Evolutionary conservation across 2,329 filamentous ascomycete genomes (phyloP).

Genomic region (Xylaria multiplex): DNA sequence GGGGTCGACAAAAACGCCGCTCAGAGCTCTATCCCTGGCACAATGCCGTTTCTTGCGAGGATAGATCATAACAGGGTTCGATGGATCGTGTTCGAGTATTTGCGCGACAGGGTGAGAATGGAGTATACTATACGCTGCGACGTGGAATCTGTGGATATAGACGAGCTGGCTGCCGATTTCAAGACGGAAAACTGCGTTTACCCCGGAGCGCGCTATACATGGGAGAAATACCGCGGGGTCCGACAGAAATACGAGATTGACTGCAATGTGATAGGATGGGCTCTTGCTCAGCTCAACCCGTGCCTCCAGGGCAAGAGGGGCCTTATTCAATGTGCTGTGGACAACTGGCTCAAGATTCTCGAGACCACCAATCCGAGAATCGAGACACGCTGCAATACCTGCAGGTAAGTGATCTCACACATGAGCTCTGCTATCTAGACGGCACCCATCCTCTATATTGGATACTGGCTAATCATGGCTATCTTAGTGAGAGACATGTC

Average conservation of each 20-base stretch:
- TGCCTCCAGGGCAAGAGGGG: slow-evolving; percentile 92
- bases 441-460: not conserved
- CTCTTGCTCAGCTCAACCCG: slow-evolving; percentile 90
- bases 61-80: slow-evolving; percentile 97
- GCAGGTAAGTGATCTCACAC: not conserved
- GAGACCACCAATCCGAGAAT: not conserved
- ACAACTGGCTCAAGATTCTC: slow-evolving; percentile 77
- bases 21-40: slow-evolving; percentile 95
- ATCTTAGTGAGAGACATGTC: not conserved
- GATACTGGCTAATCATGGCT: no score
- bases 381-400: not conserved
- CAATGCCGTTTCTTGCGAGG: slow-evolving; percentile 90
- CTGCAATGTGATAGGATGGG: slow-evolving; percentile 99
- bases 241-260: slow-evolving; percentile 96
- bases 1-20: slow-evolving; percentile 89
- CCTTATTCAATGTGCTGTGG: slow-evolving; percentile 94
- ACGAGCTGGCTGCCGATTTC: slow-evolving; percentile 85
- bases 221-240: slow-evolving; percentile 96
- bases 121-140: slow-evolving; percentile 99
- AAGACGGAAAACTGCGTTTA: slow-evolving; percentile 99
- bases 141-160: slow-evolving; percentile 94
- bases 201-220: slow-evolving; percentile 90
- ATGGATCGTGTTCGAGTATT: slow-evolving; percentile 99
- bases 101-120: slow-evolving; percentile 96
- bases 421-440: not conserved